Evolutionary conservation across 2,329 filamentous ascomycete genomes (phyloP), one percentile per base, ranked within the genome.

Genomic region (Biscogniauxia mediterranea): DNA sequence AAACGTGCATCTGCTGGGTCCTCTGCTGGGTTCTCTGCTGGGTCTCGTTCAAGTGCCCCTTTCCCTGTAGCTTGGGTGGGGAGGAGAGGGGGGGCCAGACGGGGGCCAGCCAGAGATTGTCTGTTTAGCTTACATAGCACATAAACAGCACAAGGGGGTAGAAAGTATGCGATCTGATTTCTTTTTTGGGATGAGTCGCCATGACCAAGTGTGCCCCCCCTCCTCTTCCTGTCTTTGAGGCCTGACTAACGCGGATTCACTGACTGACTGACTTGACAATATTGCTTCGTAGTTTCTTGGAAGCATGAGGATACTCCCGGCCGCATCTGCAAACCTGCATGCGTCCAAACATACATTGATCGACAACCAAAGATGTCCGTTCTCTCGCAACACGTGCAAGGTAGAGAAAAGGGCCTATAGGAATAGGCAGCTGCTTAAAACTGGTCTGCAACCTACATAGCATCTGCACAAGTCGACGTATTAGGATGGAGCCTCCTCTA

Each of bases 1-100:
- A 52, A 53, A 57, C 56, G n/a, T 57, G 26, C 56, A 52, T 57
- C 55, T 49, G 19, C 55, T 57, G 49, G 42, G 56, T 19, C 26
- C 28, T 32, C 28, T 32, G 28, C 55, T 57, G 49, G 42, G 56
- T 19, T 23, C 23, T 57, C 54, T 46, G n/a, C 55, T 57, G 49
- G 42, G 56, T 19, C 26, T 38, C 25, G 19, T 23, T 38, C 23
- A 23, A 32, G 26, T 15, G 15, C 56, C 50, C 28, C 20, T 32
- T 57, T 38, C 56, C 50, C 56, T 52, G 49, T 38, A 52, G n/a
- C 9, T 23, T 28, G 55, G 50, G 56, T 42, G 42, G 28, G 28
- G 19, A 32, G 28, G 28, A 6, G 28, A 6, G 28, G 28, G 28
- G 28, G 28, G 28, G 28, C 7, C 28, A 32, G 28, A 32, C 7